A percentile compares a stretch with the other conserved stretches of the same genome.
These are phyloP conservation scores for Lentithecium fluviatile DNA, from an alignment of 495 filamentous ascomycete genomes.

Conservation along the genomic window DNA sequence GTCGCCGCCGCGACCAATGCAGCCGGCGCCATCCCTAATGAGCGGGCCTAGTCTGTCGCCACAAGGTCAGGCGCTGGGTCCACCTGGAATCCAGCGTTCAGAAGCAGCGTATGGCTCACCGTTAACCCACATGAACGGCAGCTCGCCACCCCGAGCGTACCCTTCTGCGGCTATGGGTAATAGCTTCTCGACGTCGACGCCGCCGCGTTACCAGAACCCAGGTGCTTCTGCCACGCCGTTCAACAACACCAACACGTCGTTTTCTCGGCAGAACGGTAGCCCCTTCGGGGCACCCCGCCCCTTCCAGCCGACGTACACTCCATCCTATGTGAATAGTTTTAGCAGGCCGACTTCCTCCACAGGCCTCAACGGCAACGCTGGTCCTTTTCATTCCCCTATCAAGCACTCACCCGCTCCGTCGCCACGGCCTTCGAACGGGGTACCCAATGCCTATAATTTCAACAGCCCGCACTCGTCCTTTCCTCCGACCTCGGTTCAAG, in stretches of 20 bases:
- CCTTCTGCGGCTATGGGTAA: conserved; percentile 5
- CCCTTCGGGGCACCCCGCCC: conserved; percentile 4
- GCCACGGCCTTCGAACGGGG: conserved; percentile 24
- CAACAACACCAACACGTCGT: conserved; percentile 4
- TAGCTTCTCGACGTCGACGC: conserved; percentile 27
- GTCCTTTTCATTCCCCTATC: conserved; percentile 22
- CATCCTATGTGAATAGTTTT: conserved; percentile 19
- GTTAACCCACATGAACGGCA: conserved; percentile 15
- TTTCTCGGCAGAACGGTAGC: conserved; percentile 20
- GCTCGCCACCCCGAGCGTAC: background rate
- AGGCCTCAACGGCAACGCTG: background rate
- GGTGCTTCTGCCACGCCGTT: conserved; percentile 5
- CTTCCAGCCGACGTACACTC: background rate
- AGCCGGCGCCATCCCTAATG: conserved; percentile 21
- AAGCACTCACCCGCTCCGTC: conserved; percentile 33
- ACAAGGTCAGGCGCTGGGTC: conserved; percentile 38
- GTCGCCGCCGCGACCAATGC: conserved; percentile 17
- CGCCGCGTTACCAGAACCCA: conserved; percentile 22
- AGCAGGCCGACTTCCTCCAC: conserved; percentile 25
- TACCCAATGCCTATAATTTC: conserved; percentile 17
- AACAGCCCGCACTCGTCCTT: conserved; percentile 34
- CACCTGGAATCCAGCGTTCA: conserved; percentile 36
- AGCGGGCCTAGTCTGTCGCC: conserved; percentile 44
- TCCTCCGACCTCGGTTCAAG: conserved; percentile 20
- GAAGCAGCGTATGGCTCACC: conserved; percentile 30